Conservation (phyloP, 352 stramenopile species). For the Globisporangium parvum region DNA sequence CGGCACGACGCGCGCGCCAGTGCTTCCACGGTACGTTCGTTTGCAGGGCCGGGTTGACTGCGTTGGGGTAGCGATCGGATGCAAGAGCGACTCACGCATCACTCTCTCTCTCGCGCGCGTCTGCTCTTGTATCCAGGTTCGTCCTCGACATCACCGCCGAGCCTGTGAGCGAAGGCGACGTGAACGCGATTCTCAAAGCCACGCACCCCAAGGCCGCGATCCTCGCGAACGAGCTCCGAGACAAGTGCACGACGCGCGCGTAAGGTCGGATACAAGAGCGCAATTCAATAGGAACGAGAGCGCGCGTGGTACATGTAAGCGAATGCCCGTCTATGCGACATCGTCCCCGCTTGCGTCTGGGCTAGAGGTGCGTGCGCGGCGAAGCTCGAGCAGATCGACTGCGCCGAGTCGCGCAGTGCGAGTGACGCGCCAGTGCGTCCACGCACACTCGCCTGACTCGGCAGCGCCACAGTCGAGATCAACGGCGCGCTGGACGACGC, state of each 20-base stretch:
- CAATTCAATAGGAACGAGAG: neutral
- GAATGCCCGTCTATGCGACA: neutral
- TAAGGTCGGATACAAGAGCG: neutral
- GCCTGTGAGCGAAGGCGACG: conserved; percentile 14
- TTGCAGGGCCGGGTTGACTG: neutral
- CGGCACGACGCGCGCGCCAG: conserved; percentile 32
- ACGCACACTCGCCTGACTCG: conserved; percentile 19
- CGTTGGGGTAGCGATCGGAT: neutral
- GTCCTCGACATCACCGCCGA: conserved; percentile 24
- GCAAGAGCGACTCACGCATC: neutral
- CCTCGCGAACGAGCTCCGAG: conserved; percentile 27
- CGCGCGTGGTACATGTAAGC: neutral
- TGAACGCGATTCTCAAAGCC: conserved; percentile 19
- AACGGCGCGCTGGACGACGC: conserved; percentile 16
- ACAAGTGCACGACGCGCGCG: conserved; percentile 22
- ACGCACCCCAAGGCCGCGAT: conserved; percentile 24
- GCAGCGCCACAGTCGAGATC: too few species aligned
- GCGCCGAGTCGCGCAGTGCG: conserved; percentile 12
- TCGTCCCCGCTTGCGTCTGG: neutral
- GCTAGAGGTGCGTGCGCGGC: neutral
- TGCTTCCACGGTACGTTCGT: conserved; percentile 19
- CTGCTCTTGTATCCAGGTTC: conserved; percentile 17
- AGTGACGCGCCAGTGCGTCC: conserved; percentile 18
- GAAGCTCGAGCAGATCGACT: conserved; percentile 24
- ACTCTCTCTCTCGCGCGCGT: neutral